Percentiles rank a stretch among this genome's conserved stretches.
Conservation (phyloP, 495 filamentous ascomycete species). For the Elasticomyces elasticus region DNA sequence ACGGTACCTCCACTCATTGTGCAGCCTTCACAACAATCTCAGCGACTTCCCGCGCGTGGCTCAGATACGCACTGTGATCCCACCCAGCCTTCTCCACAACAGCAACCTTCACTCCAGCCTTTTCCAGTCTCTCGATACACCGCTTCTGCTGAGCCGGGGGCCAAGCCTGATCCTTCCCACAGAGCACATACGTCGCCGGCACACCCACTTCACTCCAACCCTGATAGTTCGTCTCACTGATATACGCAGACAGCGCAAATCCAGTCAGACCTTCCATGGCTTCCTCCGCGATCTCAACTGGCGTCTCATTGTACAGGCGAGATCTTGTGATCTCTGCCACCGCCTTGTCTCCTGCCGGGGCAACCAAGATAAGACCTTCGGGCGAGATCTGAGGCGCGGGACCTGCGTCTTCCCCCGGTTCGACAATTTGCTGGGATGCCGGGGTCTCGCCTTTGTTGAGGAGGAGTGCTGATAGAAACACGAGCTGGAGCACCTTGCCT, state of each 20-base stretch:
- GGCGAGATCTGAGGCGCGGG: not conserved
- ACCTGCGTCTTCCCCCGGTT: not conserved
- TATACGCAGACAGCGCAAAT: not conserved
- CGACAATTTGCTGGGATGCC: not conserved
- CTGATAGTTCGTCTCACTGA: not conserved
- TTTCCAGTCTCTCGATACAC: not conserved
- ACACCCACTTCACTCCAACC: not conserved
- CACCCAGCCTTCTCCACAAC: not conserved
- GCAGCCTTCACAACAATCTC: not conserved
- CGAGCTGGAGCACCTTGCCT: not conserved
- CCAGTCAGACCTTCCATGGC: not conserved
- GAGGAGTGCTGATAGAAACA: constrained; percentile 2
- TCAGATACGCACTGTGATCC: not conserved
- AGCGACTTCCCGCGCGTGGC: not conserved
- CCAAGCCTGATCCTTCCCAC: not conserved
- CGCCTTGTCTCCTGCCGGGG: not conserved
- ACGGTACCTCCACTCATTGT: too few species aligned
- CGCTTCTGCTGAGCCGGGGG: not conserved
- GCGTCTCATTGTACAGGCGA: not conserved
- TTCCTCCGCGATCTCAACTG: not conserved
- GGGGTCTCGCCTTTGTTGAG: constrained; percentile 2
- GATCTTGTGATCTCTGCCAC: not conserved
- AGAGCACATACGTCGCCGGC: not conserved
- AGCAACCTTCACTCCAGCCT: not conserved
- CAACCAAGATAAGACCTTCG: not conserved